Percentiles rank a stretch among this genome's conserved stretches.
phyloP scores from a whole-genome alignment of 345 rosid genomes.

The Populus alba region DNA sequence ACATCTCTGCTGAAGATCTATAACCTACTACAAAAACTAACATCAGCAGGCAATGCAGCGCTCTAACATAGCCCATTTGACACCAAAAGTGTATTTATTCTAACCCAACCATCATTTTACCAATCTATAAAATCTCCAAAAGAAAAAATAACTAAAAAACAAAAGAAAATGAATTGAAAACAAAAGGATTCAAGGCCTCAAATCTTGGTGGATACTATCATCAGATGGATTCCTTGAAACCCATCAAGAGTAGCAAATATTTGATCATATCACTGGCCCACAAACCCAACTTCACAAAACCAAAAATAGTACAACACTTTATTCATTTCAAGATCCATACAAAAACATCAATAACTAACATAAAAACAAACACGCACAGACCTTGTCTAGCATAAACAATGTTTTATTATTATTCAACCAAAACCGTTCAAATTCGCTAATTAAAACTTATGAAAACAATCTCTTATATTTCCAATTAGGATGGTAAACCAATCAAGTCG shows the following conservation, averaged over 20 bases:
- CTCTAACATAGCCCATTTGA: neutral
- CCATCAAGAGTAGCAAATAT: slow-evolving; percentile 26
- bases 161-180: neutral
- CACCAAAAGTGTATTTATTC: neutral
- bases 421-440: neutral
- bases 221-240: slow-evolving; percentile 6
- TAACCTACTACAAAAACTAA: neutral
- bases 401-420: neutral
- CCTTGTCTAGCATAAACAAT: neutral
- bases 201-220: slow-evolving; percentile 15
- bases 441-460: neutral
- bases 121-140: neutral
- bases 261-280: slow-evolving; percentile 19
- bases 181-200: slow-evolving; percentile 13
- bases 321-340: neutral
- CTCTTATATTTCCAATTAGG: neutral
- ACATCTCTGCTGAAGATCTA: neutral
- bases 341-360: neutral
- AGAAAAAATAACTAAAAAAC: too few species aligned
- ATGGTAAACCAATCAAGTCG: neutral
- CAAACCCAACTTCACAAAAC: neutral
- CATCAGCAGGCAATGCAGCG: neutral
- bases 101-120: neutral
- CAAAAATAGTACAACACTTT: neutral
- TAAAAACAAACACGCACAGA: neutral